Base-by-base conservation (phyloP, 176 grass and related monocot species). In the Oryza punctata region DNA sequence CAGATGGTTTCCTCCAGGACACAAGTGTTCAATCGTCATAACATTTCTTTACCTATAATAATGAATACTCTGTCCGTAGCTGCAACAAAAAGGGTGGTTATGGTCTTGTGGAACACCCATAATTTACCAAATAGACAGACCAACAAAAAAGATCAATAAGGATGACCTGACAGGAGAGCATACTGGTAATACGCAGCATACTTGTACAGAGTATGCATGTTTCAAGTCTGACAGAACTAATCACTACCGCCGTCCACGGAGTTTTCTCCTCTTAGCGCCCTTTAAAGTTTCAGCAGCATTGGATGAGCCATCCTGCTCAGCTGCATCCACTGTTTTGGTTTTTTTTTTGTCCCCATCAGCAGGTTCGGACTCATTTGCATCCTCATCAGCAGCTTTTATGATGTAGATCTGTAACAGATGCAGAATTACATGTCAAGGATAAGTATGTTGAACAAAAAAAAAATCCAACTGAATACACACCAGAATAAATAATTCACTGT, bases 391-490 rank as follows among this genome's bases (percentile, higher is more conserved):
- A 67, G 93, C 93, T 78, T 98, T 98, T 44, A 90, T 79, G 80
- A 98, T 95, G 83, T 95, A 92, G 75, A 98, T 87, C 96, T 95
- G 91, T 71, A 87, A 75, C 40, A 52, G 67, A 52, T 43, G n/a
- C 27, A 6, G 41, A 14, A 88, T 60, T 70, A 47, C 46, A 64
- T 73, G 69, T 78, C 13, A 78, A 68, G 30, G 57, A 54, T 19
- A 63, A 8, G 8, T 13, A 69, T 57, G 59, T 32, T 75, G 25
- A 60, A 46, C 14, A 21, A 30, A 24, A 12, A 12, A 9, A 68
- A 72, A 81, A 46, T 28, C 44, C 6, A 2, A 10, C 21, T 40
- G 37, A n/a, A 57, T 43, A 69, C 44, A 29, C 4, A 71, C 71
- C 19, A 21, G 13, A 66, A 74, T 33, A 33, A 33, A 33, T 0